Evolutionary conservation across 2,329 filamentous ascomycete species (phyloP), one percentile per base, ranked within the genome.

Genomic region (Monosporascus cannonballus): DNA sequence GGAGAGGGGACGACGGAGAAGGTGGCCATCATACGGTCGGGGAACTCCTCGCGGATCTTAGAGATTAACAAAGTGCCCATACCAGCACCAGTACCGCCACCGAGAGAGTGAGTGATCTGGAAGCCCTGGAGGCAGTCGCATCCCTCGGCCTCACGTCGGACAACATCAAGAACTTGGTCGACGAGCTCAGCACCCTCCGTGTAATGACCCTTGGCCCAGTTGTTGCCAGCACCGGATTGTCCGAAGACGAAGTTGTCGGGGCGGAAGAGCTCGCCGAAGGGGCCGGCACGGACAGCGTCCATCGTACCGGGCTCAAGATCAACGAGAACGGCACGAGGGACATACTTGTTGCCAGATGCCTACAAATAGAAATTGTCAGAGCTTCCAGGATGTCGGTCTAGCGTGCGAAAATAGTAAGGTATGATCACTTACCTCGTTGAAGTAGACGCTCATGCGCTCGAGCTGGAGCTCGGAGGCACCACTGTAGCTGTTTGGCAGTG

Each of bases 161-260:
- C 93, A 63, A 99, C 94, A 73, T 97, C 94, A 66, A 99, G 86
- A 65, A 99, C 94, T 71, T 96, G 84, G 81, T 99, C 94, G 65
- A 99, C 94, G 60, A 97, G 85, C 81, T 99, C 94, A 66, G 94
- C 94, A 85, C 94, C 94, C 82, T 99, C 94, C 62, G 94, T 99
- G 85, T 99, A 99, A 76, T 99, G 94, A 80, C 94, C 94, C 87
- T 97, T 99, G 77, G 94, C 94, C 94, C 94, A 99, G 87, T 97
- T 97, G 90, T 99, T 99, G 79, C 94, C 94, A 75, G 94, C 94
- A 84, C 94, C 93, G 68, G 94, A 97, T 82, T 97, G 94, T 68
- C 94, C 94, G 76, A 97, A 97, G 72, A 97, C 91, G 79, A 97
- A 97, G 88, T 97, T 99, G 82, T 99, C 94, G 73, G 94, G 94